Evolutionary conservation across 2,329 filamentous ascomycete genomes (phyloP), one percentile per base, ranked within the genome.

Genomic region (Xylariaceae sp.): DNA sequence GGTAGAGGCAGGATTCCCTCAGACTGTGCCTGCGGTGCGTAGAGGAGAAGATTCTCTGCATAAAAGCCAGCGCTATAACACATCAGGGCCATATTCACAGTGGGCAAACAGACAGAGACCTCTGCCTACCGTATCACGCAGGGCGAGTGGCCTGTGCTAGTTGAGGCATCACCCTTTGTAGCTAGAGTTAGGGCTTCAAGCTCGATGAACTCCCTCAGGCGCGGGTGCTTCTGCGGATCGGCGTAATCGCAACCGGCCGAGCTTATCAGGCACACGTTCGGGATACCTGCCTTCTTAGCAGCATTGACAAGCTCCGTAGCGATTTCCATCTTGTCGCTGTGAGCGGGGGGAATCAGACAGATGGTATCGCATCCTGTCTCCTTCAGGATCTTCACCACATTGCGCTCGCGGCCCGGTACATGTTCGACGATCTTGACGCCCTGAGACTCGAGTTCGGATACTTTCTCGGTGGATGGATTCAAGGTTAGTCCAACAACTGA

Each of bases 241-340:
- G 80, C 80, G 50, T 82, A 76, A 67, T 83, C 80, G 39, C 77
- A 79, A 1, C 78, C 79, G 0, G 73, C 79, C 6, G 78, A 76
- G 63, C 78, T 80, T 52, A 83, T 72, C 34, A 82, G 75, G 57
- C 75, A 71, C 6, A 80, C 72, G 60, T 82, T 82, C 4, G 68
- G 68, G 17, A 82, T 71, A 8, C 73, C 69, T 0, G 78, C 78
- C 55, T 75, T 75, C 62, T 77, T 79, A 2, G 79, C 73, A 3
- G 79, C 79, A 36, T 70, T 68, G 55, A 78, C 71, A 24, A 82
- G 72, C 68, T 83, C 79, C 37, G 67, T 49, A 1, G 73, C 72
- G 28, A 82, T 76, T 55, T 80, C 75, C 44, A 74, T 68, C 69
- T 82, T 82, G 55, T 80, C 73, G 49, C 71, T 55, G 59, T 77